These are phyloP conservation scores for Globisporangium alternatum DNA, from an alignment of 352 stramenopile genomes.

Conservation along the genomic window DNA sequence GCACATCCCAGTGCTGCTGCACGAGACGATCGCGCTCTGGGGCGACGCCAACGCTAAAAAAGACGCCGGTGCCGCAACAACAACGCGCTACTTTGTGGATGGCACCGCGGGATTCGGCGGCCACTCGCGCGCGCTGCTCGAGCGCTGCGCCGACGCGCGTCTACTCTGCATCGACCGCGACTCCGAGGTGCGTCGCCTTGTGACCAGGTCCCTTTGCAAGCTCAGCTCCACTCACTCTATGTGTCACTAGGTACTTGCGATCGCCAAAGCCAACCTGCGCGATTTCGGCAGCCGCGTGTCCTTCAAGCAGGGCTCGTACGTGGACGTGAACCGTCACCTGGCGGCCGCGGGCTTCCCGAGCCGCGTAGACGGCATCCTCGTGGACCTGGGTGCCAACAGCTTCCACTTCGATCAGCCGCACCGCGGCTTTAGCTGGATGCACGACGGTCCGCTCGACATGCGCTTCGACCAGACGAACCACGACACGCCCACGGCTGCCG, in stretches of 20 bases:
- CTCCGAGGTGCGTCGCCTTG: conserved; percentile 33
- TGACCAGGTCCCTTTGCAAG: background rate
- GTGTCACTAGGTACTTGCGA: conserved; percentile 34
- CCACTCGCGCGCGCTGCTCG: conserved; percentile 60
- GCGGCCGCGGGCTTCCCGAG: conserved; percentile 33
- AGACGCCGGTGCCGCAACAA: background rate
- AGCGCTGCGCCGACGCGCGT: conserved; percentile 35
- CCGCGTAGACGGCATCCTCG: conserved; percentile 60
- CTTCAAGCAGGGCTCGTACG: conserved; percentile 65
- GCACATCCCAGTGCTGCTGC: conserved; percentile 60
- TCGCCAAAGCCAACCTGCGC: conserved; percentile 47
- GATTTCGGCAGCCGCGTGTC: conserved; percentile 46
- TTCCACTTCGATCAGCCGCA: conserved; percentile 73
- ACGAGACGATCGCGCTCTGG: conserved; percentile 45
- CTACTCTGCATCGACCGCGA: conserved; percentile 83
- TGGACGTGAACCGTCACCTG: conserved; percentile 43
- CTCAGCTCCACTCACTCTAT: background rate
- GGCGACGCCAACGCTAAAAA: conserved; percentile 1
- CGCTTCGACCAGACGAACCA: conserved; percentile 55
- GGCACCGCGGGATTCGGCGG: conserved; percentile 70
- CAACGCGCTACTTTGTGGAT: conserved; percentile 61
- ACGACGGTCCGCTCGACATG: conserved; percentile 80
- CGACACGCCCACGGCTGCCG: conserved; percentile 35
- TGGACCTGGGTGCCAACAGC: conserved; percentile 82
- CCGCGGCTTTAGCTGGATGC: conserved; percentile 70